These are phyloP conservation scores for Lipomyces spencermartinsiae DNA, from an alignment of 805 yeast genomes.

Conservation along the genomic window DNA sequence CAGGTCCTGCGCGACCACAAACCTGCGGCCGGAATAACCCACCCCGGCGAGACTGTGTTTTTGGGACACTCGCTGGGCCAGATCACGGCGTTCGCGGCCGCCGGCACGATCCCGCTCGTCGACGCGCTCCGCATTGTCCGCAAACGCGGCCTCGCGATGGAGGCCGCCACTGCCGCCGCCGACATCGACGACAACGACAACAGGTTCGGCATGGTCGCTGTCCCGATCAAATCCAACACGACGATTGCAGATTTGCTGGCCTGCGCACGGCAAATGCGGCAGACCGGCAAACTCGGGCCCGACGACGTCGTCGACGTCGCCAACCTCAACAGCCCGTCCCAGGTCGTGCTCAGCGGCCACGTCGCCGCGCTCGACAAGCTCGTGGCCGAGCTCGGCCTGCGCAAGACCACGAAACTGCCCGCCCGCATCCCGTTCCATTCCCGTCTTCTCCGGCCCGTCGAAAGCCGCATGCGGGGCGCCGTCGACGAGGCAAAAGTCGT, in stretches of 20 bases:
- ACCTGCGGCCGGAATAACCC: neutral
- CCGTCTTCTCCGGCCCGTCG: conserved; percentile 17
- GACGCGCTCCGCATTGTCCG: conserved; percentile 29
- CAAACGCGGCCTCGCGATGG: conserved; percentile 33
- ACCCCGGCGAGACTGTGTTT: conserved; percentile 1
- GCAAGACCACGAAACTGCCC: conserved; percentile 16
- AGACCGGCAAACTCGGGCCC: neutral
- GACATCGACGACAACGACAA: neutral
- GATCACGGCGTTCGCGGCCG: conserved; percentile 31
- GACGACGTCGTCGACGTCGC: conserved; percentile 26
- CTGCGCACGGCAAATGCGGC: neutral
- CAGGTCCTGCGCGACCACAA: neutral
- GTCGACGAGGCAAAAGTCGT: neutral
- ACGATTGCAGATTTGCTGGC: neutral
- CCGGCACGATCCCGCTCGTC: conserved; percentile 26
- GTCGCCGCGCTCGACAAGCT: conserved; percentile 20
- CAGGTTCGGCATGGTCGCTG: conserved; percentile 31
- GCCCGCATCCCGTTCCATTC: conserved; percentile 35
- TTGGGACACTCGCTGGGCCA: conserved; percentile 37
- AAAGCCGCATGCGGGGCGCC: conserved; percentile 20
- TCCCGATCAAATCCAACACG: conserved; percentile 11
- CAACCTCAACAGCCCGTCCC: conserved; percentile 31
- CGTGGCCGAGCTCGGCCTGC: conserved; percentile 5
- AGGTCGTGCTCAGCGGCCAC: conserved; percentile 33
- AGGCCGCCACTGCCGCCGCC: conserved; percentile 14